Percentiles rank a stretch among this genome's conserved stretches.
These are phyloP conservation scores for Breynia disticha DNA, from an alignment of 441 rosid species.

Conservation along the genomic window DNA sequence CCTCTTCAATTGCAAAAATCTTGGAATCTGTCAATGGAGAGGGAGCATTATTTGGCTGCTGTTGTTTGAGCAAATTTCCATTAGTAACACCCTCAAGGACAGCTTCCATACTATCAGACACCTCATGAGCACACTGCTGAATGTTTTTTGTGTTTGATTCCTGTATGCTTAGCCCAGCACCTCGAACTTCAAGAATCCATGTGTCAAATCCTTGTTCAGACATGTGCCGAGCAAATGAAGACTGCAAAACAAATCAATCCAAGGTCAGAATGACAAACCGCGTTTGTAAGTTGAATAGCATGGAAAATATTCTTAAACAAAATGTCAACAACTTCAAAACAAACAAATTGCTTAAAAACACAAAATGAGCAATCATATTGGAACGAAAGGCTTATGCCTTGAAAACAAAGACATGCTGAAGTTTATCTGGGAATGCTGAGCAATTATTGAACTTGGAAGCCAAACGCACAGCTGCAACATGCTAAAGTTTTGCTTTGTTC, in stretches of 20 bases:
- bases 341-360: too few relatives aligned
- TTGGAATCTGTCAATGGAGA: slow-evolving; percentile 23
- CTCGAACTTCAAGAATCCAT: slow-evolving; percentile 94
- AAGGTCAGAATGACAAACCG: not conserved
- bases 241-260: slow-evolving; percentile 30
- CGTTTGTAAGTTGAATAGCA: not conserved
- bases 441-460: too few relatives aligned
- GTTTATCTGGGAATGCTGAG: too few relatives aligned
- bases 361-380: too few relatives aligned
- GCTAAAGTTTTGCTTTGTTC: too few relatives aligned
- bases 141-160: slow-evolving; percentile 45
- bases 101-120: slow-evolving; percentile 53
- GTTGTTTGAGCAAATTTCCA: slow-evolving; percentile 23
- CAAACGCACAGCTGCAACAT: too few relatives aligned
- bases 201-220: slow-evolving; percentile 89
- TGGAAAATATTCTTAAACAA: too few relatives aligned
- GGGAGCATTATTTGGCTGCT: slow-evolving; percentile 18
- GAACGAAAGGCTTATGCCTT: too few relatives aligned
- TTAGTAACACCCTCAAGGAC: slow-evolving; percentile 32
- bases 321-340: too few relatives aligned
- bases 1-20: slow-evolving; percentile 28
- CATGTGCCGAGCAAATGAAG: slow-evolving; percentile 85
- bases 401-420: too few relatives aligned
- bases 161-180: slow-evolving; percentile 75
- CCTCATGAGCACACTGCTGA: slow-evolving; percentile 38